Conservation (phyloP, 768 basidiomycete genomes). For the Boletus coccyginus region DNA sequence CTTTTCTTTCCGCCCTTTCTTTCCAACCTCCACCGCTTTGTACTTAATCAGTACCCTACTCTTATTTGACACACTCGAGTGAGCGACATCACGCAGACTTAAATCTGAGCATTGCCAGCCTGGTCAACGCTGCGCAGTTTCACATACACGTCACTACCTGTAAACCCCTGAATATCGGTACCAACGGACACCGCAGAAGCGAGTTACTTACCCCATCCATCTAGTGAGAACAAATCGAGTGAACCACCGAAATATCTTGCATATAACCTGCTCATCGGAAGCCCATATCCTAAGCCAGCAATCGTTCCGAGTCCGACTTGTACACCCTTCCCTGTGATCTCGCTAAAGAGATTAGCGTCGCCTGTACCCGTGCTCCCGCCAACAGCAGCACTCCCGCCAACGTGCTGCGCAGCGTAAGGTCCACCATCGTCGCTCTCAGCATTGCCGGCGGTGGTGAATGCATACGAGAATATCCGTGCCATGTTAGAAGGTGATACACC, state of each 20-base stretch:
- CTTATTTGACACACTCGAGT: too few species aligned
- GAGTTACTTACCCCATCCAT: slow-evolving; percentile 70
- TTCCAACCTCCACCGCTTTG: too few species aligned
- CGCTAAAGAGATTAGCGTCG: slow-evolving; percentile 62
- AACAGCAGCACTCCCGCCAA: slow-evolving; percentile 69
- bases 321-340: slow-evolving; percentile 74
- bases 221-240: slow-evolving; percentile 74
- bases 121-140: slow-evolving; percentile 53
- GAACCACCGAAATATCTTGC: slow-evolving; percentile 86
- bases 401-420: slow-evolving; percentile 74
- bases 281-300: slow-evolving; percentile 84
- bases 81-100: too few species aligned
- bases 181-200: neutral
- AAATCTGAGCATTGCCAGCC: slow-evolving; percentile 52
- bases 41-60: too few species aligned
- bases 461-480: slow-evolving; percentile 84
- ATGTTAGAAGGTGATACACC: slow-evolving; percentile 76
- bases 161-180: neutral
- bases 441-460: slow-evolving; percentile 81
- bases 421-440: slow-evolving; percentile 51
- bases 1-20: too few species aligned
- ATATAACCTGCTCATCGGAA: slow-evolving; percentile 77
- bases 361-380: slow-evolving; percentile 40
- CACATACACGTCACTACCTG: slow-evolving; percentile 53
- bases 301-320: slow-evolving; percentile 86